Evolutionary conservation across 78 protist species (phyloP).

Genomic region (Dictyostelium intermedium): DNA sequence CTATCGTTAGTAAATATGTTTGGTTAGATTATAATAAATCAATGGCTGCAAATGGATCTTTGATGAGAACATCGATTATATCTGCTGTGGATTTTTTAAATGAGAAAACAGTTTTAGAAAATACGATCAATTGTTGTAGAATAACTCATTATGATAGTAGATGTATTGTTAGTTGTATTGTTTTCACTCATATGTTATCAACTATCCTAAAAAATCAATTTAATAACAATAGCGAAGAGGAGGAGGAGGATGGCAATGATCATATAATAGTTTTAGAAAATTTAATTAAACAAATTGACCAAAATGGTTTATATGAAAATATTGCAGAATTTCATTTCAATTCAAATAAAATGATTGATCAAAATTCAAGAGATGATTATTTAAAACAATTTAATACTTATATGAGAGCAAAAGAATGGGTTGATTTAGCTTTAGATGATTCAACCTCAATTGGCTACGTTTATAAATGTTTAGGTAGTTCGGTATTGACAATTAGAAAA

Average conservation of each 20-base stretch:
- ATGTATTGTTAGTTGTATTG: slow-evolving; percentile 13
- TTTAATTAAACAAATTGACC: not conserved
- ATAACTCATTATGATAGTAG: slow-evolving; percentile 62
- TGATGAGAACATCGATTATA: slow-evolving; percentile 82
- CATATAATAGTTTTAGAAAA: not conserved
- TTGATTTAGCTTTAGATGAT: slow-evolving; percentile 53
- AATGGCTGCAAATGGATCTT: slow-evolving; percentile 83
- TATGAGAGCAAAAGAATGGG: slow-evolving; percentile 32
- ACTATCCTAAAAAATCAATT: not conserved
- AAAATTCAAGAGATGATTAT: not conserved
- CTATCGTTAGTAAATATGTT: slow-evolving; percentile 13
- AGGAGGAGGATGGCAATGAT: not conserved
- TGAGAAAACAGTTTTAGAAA: slow-evolving; percentile 8
- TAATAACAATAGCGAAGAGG: not conserved
- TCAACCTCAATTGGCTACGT: slow-evolving; percentile 70
- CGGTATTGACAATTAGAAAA: slow-evolving; percentile 51
- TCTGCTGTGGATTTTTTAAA: slow-evolving; percentile 38
- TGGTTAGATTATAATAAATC: slow-evolving; percentile 37
- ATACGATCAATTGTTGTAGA: slow-evolving; percentile 21
- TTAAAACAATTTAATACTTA: not conserved
- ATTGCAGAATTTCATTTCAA: not conserved
- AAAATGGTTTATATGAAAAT: not conserved
- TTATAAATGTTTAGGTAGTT: slow-evolving; percentile 77
- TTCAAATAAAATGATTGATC: not conserved
- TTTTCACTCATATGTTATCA: not conserved